A percentile compares a stretch with the other conserved stretches of the same genome.
Evolutionary conservation across 495 filamentous ascomycete genomes (phyloP).

Genomic region (Peziza echinospora): DNA sequence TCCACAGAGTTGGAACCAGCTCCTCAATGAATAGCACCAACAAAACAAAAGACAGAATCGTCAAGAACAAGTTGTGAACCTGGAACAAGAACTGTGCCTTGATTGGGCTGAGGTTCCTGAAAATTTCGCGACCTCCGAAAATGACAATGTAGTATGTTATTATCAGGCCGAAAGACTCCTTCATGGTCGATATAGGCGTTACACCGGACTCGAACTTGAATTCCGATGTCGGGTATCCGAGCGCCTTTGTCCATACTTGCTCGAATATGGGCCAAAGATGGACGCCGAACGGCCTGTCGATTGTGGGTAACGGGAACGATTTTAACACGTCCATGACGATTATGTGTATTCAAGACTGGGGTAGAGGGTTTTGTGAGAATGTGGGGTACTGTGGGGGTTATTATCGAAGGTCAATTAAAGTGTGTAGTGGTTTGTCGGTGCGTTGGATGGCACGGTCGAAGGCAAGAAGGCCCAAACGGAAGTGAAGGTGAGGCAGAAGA

Average conservation of each 20-base stretch:
- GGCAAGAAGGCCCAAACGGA: conserved; percentile 1
- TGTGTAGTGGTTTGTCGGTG: neutral
- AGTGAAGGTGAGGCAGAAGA: conserved; percentile 3
- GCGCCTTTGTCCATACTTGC: conserved; percentile 49
- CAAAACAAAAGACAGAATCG: conserved; percentile 42
- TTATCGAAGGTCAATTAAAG: no score
- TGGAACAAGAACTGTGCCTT: conserved; percentile 49
- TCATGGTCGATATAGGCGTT: conserved; percentile 51
- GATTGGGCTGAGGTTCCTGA: conserved; percentile 46
- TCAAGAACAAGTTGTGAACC: conserved; percentile 64
- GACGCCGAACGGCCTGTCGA: conserved; percentile 83
- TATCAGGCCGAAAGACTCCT: conserved; percentile 39
- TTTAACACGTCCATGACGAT: conserved; percentile 31
- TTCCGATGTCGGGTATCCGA: conserved; percentile 49
- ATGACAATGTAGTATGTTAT: conserved; percentile 53
- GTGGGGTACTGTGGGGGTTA: conserved; percentile 3
- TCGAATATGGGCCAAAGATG: conserved; percentile 88
- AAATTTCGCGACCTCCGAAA: conserved; percentile 51
- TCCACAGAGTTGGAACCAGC: conserved; percentile 42
- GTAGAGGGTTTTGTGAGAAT: conserved; percentile 7
- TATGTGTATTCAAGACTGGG: neutral
- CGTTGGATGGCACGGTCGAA: neutral
- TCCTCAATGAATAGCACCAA: conserved; percentile 54
- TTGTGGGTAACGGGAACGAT: conserved; percentile 44
- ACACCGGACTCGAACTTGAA: conserved; percentile 44